A percentile compares a stretch with the other conserved stretches of the same genome.
Conservation (phyloP, 2,329 filamentous ascomycete species). For the Pseudocercospora macadamiae region DNA sequence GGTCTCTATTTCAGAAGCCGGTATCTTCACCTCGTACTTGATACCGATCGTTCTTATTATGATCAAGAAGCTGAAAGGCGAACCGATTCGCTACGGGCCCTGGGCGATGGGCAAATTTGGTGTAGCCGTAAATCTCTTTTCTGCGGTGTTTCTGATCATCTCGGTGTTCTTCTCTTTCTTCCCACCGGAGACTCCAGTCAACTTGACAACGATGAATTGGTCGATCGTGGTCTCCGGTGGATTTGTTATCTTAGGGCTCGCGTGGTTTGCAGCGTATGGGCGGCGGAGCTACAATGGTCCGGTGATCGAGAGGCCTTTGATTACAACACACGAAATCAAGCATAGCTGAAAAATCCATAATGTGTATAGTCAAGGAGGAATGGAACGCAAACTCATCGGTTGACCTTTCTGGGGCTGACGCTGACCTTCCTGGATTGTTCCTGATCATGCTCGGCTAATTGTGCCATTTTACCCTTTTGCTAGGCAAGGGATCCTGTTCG, state of each 20-base stretch:
- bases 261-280: constrained; percentile 16
- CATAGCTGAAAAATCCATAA: background rate
- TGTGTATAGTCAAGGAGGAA: background rate
- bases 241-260: constrained; percentile 19
- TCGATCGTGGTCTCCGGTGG: constrained; percentile 24
- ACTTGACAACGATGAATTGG: constrained; percentile 26
- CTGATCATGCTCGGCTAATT: background rate
- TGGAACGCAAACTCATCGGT: too few species aligned
- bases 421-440: too few species aligned
- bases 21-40: constrained; percentile 57
- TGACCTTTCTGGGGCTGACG: too few species aligned
- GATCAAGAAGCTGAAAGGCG: constrained; percentile 17
- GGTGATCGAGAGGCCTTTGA: constrained; percentile 6
- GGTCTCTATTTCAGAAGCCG: constrained; percentile 55
- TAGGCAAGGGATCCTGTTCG: background rate
- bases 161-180: constrained; percentile 45
- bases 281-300: constrained; percentile 11
- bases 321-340: background rate
- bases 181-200: constrained; percentile 46
- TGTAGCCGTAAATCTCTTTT: constrained; percentile 16
- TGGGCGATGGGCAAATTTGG: constrained; percentile 15
- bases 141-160: constrained; percentile 20
- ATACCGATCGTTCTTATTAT: constrained; percentile 35
- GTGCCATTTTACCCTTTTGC: background rate
- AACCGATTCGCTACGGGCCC: constrained; percentile 12